Base-by-base conservation (phyloP, 371 early-diverging fungal genomes). In the Rhizomucor miehei region DNA sequence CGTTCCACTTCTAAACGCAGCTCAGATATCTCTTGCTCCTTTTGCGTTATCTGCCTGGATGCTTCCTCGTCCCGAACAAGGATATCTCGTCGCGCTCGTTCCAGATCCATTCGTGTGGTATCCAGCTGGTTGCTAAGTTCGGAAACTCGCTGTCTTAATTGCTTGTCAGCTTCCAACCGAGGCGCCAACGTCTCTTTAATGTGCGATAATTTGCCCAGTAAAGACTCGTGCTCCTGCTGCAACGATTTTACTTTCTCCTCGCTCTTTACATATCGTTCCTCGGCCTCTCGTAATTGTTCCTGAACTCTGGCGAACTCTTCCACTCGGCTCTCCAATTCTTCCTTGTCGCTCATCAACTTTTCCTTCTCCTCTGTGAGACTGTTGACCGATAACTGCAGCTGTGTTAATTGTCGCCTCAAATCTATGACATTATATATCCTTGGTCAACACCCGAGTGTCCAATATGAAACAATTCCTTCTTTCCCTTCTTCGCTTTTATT, bases 1-100 rank as follows among this genome's bases (percentile, higher is more conserved):
- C 67, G 66, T 20, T 81, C 76, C 23, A 86, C 59, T 8, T 74
- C 81, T 1, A 60, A 49, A 51, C 78, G 69, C 21, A 81, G 62
- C 11, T 81, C 77, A 10, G 54, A 16, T 11, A 72, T 51, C 2
- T 44, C 43, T 4, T 50, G 56, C 19, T 75, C 72, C 20, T 58
- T 52, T n/a, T 57, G 52, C 14, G 60, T 55, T 1, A 72, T 35
- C 16, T 63, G 54, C 12, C 57, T 44, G 1, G 60, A 49, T 11
- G 51, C 24, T 25, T 67, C 68, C 44, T 67, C 61, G 24, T 75
- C 76, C 3, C 64, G 60, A 34, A 56, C 38, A 24, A 69, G 23
- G 55, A 71, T 54, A 40, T 65, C 56, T 1, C 48, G 17, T 24
- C 70, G 59, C 35, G 59, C 41, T 35, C 60, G 58, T 20, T 72